A percentile compares a stretch with the other conserved stretches of the same genome.
These are phyloP conservation scores for Aspergillus egyptiacus DNA, from an alignment of 495 filamentous ascomycete genomes.

Conservation along the genomic window DNA sequence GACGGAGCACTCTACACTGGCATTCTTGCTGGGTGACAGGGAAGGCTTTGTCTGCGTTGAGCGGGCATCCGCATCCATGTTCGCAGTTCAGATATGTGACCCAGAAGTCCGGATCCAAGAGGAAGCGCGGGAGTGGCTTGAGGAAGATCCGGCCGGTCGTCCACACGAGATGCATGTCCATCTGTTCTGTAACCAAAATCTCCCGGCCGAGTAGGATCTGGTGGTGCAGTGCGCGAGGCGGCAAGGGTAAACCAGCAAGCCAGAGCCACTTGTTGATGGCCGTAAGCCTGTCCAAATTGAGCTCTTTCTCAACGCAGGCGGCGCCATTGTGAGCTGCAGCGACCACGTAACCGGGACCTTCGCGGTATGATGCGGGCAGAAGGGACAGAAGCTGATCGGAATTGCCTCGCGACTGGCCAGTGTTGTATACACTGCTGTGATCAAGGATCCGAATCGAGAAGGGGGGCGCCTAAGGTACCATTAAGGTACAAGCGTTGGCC, in stretches of 20 bases:
- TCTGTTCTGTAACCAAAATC: constrained; percentile 38
- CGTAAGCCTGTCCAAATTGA: constrained; percentile 22
- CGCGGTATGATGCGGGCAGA: too few relatives aligned
- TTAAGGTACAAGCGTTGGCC: too few relatives aligned
- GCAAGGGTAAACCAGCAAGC: constrained; percentile 43
- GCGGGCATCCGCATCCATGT: constrained; percentile 4
- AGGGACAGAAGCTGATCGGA: too few relatives aligned
- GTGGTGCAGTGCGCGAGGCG: constrained; percentile 43
- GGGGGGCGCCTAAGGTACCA: too few relatives aligned
- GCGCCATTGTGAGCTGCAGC: too few relatives aligned
- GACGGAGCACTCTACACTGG: too few relatives aligned
- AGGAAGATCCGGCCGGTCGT: constrained; percentile 30
- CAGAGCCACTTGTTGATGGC: constrained; percentile 37
- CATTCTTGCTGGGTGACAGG: too few relatives aligned
- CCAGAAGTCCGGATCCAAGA: constrained; percentile 41
- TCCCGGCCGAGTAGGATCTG: constrained; percentile 37
- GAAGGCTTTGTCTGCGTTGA: too few relatives aligned
- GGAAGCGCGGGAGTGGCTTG: constrained; percentile 41
- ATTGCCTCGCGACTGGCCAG: too few relatives aligned
- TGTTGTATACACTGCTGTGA: too few relatives aligned
- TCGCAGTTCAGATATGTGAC: constrained; percentile 9
- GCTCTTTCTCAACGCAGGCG: not conserved
- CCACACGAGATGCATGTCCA: constrained; percentile 41
- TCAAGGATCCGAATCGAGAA: too few relatives aligned
- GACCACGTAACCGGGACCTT: too few relatives aligned